Percentiles rank a stretch among this genome's conserved stretches.
These are phyloP conservation scores for Protomyces arabidopsidicola DNA, from an alignment of 1,139 yeast species.

Conservation along the genomic window DNA sequence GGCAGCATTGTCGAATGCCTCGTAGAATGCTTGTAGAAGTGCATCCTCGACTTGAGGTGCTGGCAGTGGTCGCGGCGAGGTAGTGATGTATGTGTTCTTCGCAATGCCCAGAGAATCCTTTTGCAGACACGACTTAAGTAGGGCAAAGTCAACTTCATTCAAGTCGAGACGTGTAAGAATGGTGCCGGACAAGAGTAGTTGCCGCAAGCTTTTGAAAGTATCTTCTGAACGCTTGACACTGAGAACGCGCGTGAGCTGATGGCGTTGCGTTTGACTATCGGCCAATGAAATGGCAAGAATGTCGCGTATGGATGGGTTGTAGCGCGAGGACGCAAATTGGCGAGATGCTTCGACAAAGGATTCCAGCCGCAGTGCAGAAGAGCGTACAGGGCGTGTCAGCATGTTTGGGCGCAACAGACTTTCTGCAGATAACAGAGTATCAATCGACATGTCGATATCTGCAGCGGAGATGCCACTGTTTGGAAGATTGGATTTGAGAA, in stretches of 20 bases:
- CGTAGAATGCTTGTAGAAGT: constrained; percentile 4
- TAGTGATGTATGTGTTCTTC: constrained; percentile 2
- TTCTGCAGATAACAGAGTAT: not conserved
- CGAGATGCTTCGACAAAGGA: not conserved
- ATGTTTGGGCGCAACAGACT: not conserved
- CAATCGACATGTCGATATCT: not conserved
- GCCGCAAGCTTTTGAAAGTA: not conserved
- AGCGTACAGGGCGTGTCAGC: not conserved
- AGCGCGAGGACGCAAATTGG: not conserved
- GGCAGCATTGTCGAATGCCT: constrained; percentile 19
- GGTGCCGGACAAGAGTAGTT: not conserved
- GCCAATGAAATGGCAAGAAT: constrained; percentile 5
- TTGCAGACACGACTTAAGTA: constrained; percentile 4
- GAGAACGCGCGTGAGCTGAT: constrained; percentile 1
- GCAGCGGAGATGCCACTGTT: not conserved
- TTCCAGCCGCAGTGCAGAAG: not conserved
- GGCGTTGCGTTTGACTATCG: not conserved
- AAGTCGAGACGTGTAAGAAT: not conserved
- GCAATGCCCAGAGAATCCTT: not conserved
- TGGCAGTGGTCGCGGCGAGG: constrained; percentile 20
- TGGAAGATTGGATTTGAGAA: not conserved
- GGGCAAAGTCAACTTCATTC: not conserved
- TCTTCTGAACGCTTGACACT: not conserved
- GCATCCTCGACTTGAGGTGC: constrained; percentile 11
- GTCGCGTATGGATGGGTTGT: constrained; percentile 2